phyloP scores from a whole-genome alignment of 176 grass and related monocot species.

The Bonia amplexicaulis region DNA sequence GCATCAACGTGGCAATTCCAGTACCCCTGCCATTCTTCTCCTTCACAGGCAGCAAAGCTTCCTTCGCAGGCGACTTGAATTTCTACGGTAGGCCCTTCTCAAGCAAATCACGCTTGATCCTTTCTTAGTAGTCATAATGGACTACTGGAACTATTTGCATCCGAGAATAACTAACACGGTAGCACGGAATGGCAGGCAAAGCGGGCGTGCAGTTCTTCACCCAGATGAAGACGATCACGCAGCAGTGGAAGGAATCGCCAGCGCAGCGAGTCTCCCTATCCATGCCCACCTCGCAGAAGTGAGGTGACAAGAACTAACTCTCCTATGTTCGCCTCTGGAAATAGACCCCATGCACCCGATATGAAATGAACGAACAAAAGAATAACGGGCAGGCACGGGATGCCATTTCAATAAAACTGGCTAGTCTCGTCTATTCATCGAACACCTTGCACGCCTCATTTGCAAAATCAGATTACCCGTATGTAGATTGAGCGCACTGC shows the following conservation, averaged over 20 bases:
- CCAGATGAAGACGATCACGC: constrained; percentile 90
- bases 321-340: background rate
- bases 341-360: background rate
- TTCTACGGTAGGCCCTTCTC: constrained; percentile 64
- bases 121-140: background rate
- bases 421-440: too few relatives aligned
- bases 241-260: constrained; percentile 85
- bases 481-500: too few relatives aligned
- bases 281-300: constrained; percentile 90
- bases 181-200: constrained; percentile 58
- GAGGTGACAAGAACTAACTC: background rate
- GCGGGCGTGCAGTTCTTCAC: constrained; percentile 94
- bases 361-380: background rate
- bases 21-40: constrained; percentile 96
- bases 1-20: constrained; percentile 96
- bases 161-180: background rate
- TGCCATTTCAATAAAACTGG: too few relatives aligned
- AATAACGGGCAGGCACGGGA: too few relatives aligned
- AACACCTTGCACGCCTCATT: too few relatives aligned
- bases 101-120: background rate
- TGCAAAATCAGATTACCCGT: too few relatives aligned
- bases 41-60: constrained; percentile 85
- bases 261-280: constrained; percentile 68
- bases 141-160: background rate
- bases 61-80: constrained; percentile 95